A percentile compares a stretch with the other conserved stretches of the same genome.
These are phyloP conservation scores for Purpureocillium lavendulum DNA, from an alignment of 2,329 filamentous ascomycete species.

Conservation along the genomic window DNA sequence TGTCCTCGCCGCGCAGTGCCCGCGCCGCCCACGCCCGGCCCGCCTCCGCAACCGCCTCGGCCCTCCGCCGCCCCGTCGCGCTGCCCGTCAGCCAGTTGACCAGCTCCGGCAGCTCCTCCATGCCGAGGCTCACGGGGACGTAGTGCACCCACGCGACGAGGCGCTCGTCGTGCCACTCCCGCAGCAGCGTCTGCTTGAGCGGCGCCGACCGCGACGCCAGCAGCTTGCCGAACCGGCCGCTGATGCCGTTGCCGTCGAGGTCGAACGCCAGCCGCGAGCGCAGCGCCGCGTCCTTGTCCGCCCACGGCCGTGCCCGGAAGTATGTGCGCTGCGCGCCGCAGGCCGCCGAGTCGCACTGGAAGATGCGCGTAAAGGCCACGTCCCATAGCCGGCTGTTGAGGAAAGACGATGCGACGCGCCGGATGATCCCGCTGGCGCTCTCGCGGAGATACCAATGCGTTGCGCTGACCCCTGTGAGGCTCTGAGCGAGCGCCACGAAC, in stretches of 20 bases:
- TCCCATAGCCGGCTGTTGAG: conserved; percentile 31
- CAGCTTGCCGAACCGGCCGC: conserved; percentile 42
- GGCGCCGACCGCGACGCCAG: conserved; percentile 37
- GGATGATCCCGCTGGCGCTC: conserved; percentile 7
- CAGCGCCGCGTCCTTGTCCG: conserved; percentile 24
- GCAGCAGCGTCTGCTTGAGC: conserved; percentile 43
- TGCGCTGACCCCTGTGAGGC: conserved; percentile 9
- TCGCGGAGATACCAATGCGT: conserved; percentile 24
- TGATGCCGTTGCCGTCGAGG: conserved; percentile 47
- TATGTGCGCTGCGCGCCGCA: conserved; percentile 26
- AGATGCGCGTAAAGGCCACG: conserved; percentile 34
- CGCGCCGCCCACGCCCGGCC: conserved; percentile 46
- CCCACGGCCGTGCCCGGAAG: conserved; percentile 22
- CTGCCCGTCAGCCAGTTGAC: conserved; percentile 36
- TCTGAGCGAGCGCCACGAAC: conserved; percentile 28
- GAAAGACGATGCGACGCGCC: conserved; percentile 17
- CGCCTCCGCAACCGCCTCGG: conserved; percentile 40
- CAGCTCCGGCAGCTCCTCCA: conserved; percentile 44
- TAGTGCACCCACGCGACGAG: conserved; percentile 50
- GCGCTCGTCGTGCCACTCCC: conserved; percentile 51
- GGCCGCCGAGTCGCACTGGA: conserved; percentile 30
- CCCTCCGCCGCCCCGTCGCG: conserved; percentile 36
- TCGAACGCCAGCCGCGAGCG: conserved; percentile 37
- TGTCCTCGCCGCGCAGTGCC: conserved; percentile 49
- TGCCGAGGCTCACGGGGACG: conserved; percentile 39